A percentile compares a stretch with the other conserved stretches of the same genome.
Conservation (phyloP, 768 basidiomycete genomes). For the Termitomyces sp. region DNA sequence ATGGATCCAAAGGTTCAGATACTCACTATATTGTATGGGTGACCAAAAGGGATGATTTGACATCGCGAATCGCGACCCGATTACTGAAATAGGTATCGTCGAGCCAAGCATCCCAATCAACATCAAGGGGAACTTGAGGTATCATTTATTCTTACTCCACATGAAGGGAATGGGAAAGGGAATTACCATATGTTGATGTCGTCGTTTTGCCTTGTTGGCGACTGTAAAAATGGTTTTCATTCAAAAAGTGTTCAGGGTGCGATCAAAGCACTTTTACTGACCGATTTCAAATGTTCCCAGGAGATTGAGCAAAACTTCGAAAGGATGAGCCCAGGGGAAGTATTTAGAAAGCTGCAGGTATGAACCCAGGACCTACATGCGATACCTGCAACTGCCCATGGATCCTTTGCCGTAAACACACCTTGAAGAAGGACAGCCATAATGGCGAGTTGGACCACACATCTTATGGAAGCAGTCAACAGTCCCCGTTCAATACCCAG, state of each 20-base stretch:
- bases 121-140: slow-evolving; percentile 57
- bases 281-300: slow-evolving; percentile 78
- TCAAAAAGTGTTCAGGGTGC: neutral
- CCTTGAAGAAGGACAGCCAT: slow-evolving; percentile 66
- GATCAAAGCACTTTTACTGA: slow-evolving; percentile 24
- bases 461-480: slow-evolving; percentile 65
- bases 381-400: slow-evolving; percentile 72
- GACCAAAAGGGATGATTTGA: slow-evolving; percentile 74
- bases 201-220: slow-evolving; percentile 70
- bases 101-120: slow-evolving; percentile 67
- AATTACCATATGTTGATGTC: slow-evolving; percentile 71
- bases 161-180: neutral
- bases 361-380: slow-evolving; percentile 47
- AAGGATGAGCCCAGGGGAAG: neutral
- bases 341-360: neutral
- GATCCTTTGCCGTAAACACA: slow-evolving; percentile 72
- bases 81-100: slow-evolving; percentile 73
- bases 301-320: slow-evolving; percentile 60
- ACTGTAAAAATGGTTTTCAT: slow-evolving; percentile 34
- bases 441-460: slow-evolving; percentile 71
- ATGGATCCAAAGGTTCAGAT: neutral
- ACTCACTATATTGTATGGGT: slow-evolving; percentile 74
- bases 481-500: slow-evolving; percentile 69
- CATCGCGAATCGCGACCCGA: slow-evolving; percentile 77
- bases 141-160: neutral